These are phyloP conservation scores for Anethum foeniculum DNA, from an alignment of 140 eudicot species.

Conservation along the genomic window DNA sequence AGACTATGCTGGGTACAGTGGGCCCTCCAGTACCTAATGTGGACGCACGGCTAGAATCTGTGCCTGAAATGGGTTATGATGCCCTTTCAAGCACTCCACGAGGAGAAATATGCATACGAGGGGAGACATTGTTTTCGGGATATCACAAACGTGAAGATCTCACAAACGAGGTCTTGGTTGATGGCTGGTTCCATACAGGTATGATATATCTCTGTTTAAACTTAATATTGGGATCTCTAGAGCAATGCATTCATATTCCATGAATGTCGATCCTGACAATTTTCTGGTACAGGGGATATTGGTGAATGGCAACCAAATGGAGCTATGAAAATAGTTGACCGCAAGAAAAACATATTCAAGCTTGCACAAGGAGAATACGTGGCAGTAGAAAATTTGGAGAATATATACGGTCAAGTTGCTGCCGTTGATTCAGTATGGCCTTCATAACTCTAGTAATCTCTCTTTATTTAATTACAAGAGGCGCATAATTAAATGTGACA, in stretches of 20 bases:
- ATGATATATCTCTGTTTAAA: background rate
- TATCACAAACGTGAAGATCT: conserved; percentile 93
- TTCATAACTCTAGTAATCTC: background rate
- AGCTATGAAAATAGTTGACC: conserved; percentile 82
- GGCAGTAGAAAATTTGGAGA: conserved; percentile 92
- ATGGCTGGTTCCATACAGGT: conserved; percentile 99
- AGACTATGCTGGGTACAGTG: conserved; percentile 82
- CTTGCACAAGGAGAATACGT: conserved; percentile 93
- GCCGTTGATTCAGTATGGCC: conserved; percentile 63
- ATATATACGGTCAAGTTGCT: conserved; percentile 57
- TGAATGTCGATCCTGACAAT: background rate
- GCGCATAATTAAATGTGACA: conserved; percentile 3
- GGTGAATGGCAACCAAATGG: conserved; percentile 97
- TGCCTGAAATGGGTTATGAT: conserved; percentile 93
- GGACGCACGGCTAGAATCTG: conserved; percentile 87
- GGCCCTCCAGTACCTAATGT: conserved; percentile 95
- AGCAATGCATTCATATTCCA: background rate
- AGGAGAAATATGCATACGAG: conserved; percentile 84
- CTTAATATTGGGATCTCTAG: background rate
- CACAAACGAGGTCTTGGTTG: conserved; percentile 77
- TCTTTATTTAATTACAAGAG: background rate
- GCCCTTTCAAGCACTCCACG: conserved; percentile 78
- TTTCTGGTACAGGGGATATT: conserved; percentile 58
- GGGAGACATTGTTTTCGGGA: conserved; percentile 77
- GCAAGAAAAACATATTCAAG: conserved; percentile 86